Conservation (phyloP, 164 flowering plant genomes). For the Liquidambar formosana region DNA sequence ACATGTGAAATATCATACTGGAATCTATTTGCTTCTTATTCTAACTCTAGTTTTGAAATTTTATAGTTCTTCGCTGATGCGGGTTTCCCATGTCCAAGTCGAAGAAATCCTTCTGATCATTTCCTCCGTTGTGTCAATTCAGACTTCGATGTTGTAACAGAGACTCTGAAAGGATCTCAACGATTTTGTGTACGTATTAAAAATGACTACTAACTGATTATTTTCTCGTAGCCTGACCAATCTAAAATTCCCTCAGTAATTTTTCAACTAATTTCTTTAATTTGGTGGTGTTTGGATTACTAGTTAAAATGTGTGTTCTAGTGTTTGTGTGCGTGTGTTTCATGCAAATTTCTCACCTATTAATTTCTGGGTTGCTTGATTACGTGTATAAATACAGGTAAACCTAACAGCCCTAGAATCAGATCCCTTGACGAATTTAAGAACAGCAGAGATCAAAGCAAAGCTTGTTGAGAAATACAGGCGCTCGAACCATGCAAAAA, state of each 20-base stretch:
- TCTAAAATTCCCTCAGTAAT: too few relatives aligned
- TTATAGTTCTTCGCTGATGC: conserved; percentile 32
- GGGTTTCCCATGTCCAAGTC: conserved; percentile 35
- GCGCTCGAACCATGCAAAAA: conserved; percentile 19
- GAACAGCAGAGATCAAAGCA: conserved; percentile 25
- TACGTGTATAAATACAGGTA: too few relatives aligned
- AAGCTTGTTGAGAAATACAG: conserved; percentile 25
- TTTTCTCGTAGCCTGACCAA: too few relatives aligned
- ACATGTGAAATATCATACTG: too few relatives aligned
- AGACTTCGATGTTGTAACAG: conserved; percentile 22
- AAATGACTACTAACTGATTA: too few relatives aligned
- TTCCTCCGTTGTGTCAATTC: conserved; percentile 32
- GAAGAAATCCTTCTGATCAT: conserved; percentile 37
- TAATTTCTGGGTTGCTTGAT: not conserved
- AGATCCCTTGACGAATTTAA: conserved; percentile 10
- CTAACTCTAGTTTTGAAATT: too few relatives aligned
- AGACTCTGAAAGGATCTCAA: conserved; percentile 15
- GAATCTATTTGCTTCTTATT: too few relatives aligned
- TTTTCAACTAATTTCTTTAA: too few relatives aligned
- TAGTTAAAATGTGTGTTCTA: too few relatives aligned
- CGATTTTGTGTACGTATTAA: conserved; percentile 10
- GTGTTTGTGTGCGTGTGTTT: too few relatives aligned
- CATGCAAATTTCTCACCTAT: not conserved
- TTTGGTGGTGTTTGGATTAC: too few relatives aligned
- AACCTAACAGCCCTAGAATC: too few relatives aligned